These are phyloP conservation scores for Trifolium pratense DNA, from an alignment of 306 rosid genomes.

Conservation along the genomic window DNA sequence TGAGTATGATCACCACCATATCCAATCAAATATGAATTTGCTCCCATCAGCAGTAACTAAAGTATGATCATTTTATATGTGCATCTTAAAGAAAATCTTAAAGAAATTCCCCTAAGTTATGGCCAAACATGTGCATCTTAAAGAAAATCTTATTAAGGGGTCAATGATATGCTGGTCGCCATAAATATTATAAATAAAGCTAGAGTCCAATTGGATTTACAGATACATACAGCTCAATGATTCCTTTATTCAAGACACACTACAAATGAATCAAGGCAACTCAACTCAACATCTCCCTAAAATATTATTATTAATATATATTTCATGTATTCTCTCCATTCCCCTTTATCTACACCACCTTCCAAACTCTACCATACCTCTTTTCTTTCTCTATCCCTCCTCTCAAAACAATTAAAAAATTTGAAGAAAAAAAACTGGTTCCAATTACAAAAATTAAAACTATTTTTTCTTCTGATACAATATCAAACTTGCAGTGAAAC, in stretches of 20 bases:
- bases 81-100: background rate
- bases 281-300: slow-evolving; percentile 43
- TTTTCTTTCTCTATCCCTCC: slow-evolving; percentile 36
- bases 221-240: slow-evolving; percentile 49
- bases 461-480: background rate
- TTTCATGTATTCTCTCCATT: slow-evolving; percentile 38
- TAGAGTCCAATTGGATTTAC: slow-evolving; percentile 51
- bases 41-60: background rate
- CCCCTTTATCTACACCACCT: slow-evolving; percentile 57
- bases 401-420: slow-evolving; percentile 43
- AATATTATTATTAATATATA: slow-evolving; percentile 46
- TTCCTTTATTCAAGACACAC: slow-evolving; percentile 56
- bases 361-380: slow-evolving; percentile 34
- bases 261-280: slow-evolving; percentile 72
- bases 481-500: slow-evolving; percentile 56
- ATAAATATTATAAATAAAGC: slow-evolving; percentile 48
- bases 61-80: background rate
- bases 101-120: slow-evolving; percentile 27
- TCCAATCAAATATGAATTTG: background rate
- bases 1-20: background rate
- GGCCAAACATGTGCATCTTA: slow-evolving; percentile 6
- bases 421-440: slow-evolving; percentile 26
- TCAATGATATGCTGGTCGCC: slow-evolving; percentile 52
- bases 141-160: background rate
- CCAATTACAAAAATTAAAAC: slow-evolving; percentile 41